Conservation (phyloP, 2,329 filamentous ascomycete species). For the Paraconiothyrium brasiliense region DNA sequence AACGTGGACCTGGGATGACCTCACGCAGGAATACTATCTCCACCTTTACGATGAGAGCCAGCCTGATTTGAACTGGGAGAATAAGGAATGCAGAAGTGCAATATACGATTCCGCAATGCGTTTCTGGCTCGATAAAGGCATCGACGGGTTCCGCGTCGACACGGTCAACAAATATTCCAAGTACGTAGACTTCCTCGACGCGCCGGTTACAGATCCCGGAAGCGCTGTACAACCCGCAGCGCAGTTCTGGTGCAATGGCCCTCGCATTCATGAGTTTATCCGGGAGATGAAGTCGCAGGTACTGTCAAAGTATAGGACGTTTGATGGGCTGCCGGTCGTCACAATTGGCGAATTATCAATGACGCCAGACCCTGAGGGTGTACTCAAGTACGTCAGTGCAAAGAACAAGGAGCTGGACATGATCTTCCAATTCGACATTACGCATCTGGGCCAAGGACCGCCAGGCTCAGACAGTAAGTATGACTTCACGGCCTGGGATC, state of each 20-base stretch:
- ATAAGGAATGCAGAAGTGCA: conserved; percentile 53
- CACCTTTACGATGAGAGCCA: conserved; percentile 58
- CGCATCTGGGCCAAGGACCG: conserved; percentile 46
- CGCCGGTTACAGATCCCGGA: conserved; percentile 51
- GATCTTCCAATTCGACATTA: conserved; percentile 60
- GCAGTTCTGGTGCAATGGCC: conserved; percentile 65
- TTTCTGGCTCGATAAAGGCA: conserved; percentile 60
- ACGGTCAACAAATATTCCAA: conserved; percentile 62
- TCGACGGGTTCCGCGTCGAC: conserved; percentile 59
- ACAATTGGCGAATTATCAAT: conserved; percentile 69
- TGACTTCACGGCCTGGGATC: conserved; percentile 49
- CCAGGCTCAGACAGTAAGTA: conserved; percentile 46
- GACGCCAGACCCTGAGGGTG: conserved; percentile 53
- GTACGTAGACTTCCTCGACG: conserved; percentile 53
- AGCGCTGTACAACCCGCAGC: conserved; percentile 58
- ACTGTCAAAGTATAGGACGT: conserved; percentile 64
- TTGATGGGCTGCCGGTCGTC: conserved; percentile 49
- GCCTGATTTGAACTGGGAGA: conserved; percentile 61
- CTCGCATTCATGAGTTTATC: conserved; percentile 66
- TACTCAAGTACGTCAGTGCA: conserved; percentile 54
- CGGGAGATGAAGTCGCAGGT: conserved; percentile 63
- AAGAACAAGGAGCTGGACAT: conserved; percentile 56
- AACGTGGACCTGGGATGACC: conserved; percentile 56
- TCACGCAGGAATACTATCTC: conserved; percentile 58
- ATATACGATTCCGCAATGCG: conserved; percentile 57